These are phyloP conservation scores for Aspergillus baeticus DNA, from an alignment of 495 filamentous ascomycete species.

Conservation along the genomic window DNA sequence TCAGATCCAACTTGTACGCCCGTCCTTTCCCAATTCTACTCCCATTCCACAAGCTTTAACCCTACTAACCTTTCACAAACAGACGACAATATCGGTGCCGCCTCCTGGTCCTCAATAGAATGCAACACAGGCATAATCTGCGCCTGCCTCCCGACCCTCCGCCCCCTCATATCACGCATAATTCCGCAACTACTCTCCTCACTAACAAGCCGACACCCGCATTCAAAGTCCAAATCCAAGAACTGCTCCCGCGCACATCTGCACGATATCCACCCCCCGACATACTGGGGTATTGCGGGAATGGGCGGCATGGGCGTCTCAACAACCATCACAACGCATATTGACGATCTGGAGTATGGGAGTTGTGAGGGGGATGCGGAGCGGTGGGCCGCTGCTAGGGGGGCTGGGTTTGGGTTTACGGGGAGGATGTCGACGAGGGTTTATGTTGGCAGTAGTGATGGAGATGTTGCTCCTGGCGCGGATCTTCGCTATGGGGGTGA, in stretches of 20 bases:
- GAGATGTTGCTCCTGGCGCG: no score
- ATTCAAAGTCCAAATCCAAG: slow-evolving; percentile 2
- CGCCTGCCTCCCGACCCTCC: slow-evolving; percentile 83
- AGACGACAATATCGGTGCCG: slow-evolving; percentile 57
- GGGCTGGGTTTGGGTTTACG: background rate
- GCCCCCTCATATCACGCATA: slow-evolving; percentile 63
- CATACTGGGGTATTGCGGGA: slow-evolving; percentile 28
- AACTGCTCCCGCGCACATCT: slow-evolving; percentile 16
- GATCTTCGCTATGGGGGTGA: no score
- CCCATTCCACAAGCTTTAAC: background rate
- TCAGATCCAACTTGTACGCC: slow-evolving; percentile 41
- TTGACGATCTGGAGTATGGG: slow-evolving; percentile 36
- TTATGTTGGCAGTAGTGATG: background rate
- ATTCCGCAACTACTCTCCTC: slow-evolving; percentile 34
- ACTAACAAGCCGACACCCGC: slow-evolving; percentile 16
- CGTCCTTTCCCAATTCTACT: background rate
- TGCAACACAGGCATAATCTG: slow-evolving; percentile 87
- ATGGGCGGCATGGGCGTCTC: slow-evolving; percentile 24
- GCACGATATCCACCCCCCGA: slow-evolving; percentile 6
- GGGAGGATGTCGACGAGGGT: background rate
- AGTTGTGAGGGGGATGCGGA: slow-evolving; percentile 25
- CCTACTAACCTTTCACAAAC: slow-evolving; percentile 3
- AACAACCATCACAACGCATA: slow-evolving; percentile 27
- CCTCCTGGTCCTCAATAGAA: slow-evolving; percentile 84
- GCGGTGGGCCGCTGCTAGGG: slow-evolving; percentile 23